A percentile compares a stretch with the other conserved stretches of the same genome.
phyloP scores from a whole-genome alignment of 2,329 filamentous ascomycete genomes.

The Leptographium wingfieldii region DNA sequence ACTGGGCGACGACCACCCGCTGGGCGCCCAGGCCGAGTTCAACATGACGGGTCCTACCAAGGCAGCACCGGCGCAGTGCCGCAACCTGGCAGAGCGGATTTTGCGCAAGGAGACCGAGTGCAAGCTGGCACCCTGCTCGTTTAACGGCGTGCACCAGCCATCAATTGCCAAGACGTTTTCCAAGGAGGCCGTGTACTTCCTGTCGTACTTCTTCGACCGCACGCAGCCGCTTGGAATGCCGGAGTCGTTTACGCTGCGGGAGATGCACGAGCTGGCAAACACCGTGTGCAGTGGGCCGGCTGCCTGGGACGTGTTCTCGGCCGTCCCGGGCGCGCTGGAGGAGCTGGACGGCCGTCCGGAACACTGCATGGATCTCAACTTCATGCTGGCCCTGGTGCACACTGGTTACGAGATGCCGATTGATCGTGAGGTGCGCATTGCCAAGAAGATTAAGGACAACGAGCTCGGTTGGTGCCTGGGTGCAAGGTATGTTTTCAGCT shows the following conservation, averaged over 20 bases:
- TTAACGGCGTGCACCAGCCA: constrained; percentile 94
- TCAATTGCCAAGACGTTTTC: constrained; percentile 84
- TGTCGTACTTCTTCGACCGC: constrained; percentile 97
- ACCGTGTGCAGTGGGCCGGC: constrained; percentile 71
- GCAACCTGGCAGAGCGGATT: constrained; percentile 78
- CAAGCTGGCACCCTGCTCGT: constrained; percentile 81
- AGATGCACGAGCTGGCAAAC: constrained; percentile 74
- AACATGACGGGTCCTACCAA: constrained; percentile 79
- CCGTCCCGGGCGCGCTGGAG: constrained; percentile 62
- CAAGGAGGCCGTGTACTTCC: constrained; percentile 84
- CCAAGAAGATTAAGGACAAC: constrained; percentile 96
- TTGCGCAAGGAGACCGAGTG: constrained; percentile 78
- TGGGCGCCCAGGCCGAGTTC: constrained; percentile 53
- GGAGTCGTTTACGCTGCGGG: constrained; percentile 85
- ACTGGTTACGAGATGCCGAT: constrained; percentile 98
- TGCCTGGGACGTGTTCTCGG: constrained; percentile 69
- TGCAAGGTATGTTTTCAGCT: constrained; percentile 58
- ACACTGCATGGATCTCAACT: constrained; percentile 89
- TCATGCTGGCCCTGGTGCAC: constrained; percentile 86
- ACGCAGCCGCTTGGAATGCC: constrained; percentile 92
- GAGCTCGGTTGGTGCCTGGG: constrained; percentile 97
- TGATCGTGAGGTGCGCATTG: constrained; percentile 90
- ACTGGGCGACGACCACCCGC: constrained; percentile 50
- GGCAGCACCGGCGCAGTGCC: constrained; percentile 73
- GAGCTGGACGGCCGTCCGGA: constrained; percentile 77